Percentiles rank a stretch among this genome's conserved stretches.
Conservation (phyloP, 305 asterid species). For the Coffea humblotiana region DNA sequence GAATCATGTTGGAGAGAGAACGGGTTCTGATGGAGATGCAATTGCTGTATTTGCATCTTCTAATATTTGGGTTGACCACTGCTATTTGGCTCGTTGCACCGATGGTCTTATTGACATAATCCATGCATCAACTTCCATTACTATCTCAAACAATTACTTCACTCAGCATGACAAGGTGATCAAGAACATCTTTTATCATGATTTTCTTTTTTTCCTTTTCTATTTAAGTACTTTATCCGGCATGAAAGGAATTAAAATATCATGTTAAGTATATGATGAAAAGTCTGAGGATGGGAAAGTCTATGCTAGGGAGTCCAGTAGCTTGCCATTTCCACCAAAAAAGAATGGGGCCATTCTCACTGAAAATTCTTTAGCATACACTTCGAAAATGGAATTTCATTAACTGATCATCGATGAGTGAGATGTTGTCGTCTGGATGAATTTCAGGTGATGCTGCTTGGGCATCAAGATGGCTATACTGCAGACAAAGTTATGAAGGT, state of each 20-base stretch:
- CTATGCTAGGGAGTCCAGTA: too few relatives aligned
- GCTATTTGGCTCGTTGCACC: constrained; percentile 12
- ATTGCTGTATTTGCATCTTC: constrained; percentile 5
- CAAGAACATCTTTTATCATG: background rate
- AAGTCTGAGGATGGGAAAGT: background rate
- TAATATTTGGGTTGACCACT: constrained; percentile 17
- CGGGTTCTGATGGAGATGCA: constrained; percentile 17
- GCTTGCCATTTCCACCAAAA: too few relatives aligned
- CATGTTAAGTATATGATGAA: background rate
- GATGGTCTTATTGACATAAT: constrained; percentile 20
- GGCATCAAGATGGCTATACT: constrained; percentile 46
- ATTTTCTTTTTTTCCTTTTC: background rate
- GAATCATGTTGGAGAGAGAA: background rate
- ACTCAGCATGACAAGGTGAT: constrained; percentile 22
- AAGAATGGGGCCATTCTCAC: too few relatives aligned
- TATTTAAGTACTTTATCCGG: background rate
- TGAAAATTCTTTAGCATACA: too few relatives aligned
- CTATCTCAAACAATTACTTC: constrained; percentile 20
- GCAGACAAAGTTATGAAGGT: constrained; percentile 53
- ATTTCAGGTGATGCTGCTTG: constrained; percentile 57
- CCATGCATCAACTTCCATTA: constrained; percentile 14
- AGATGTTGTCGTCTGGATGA: too few relatives aligned
- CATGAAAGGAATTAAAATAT: background rate
- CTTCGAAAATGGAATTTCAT: background rate
- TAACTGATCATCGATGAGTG: background rate